phyloP scores from a whole-genome alignment of 2,329 filamentous ascomycete genomes.

The Alternaria conjuncta region DNA sequence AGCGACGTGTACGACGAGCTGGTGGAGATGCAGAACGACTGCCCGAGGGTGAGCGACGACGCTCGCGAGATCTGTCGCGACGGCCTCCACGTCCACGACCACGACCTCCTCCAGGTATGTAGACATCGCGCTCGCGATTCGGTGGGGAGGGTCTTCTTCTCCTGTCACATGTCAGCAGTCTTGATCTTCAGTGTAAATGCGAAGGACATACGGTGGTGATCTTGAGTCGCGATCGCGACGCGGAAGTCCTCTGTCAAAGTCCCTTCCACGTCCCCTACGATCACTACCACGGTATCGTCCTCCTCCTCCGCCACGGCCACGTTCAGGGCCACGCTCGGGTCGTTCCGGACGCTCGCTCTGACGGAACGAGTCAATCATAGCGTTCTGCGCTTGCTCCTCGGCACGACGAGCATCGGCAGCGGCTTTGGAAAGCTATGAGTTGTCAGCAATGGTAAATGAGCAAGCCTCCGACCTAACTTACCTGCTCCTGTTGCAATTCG shows the following conservation, averaged over 20 bases:
- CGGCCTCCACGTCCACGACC: slow-evolving; percentile 45
- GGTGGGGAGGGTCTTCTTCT: slow-evolving; percentile 55
- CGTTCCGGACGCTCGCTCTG: slow-evolving; percentile 64
- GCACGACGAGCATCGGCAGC: slow-evolving; percentile 76
- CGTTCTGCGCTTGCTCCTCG: slow-evolving; percentile 68
- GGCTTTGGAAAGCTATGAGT: slow-evolving; percentile 78
- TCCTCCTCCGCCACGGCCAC: slow-evolving; percentile 54
- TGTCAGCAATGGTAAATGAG: slow-evolving; percentile 23
- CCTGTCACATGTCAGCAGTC: slow-evolving; percentile 42
- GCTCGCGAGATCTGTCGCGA: slow-evolving; percentile 44
- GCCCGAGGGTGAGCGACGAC: slow-evolving; percentile 43
- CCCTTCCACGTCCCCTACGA: slow-evolving; percentile 48
- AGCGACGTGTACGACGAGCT: slow-evolving; percentile 16
- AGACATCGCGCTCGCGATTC: slow-evolving; percentile 62
- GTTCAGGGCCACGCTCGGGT: slow-evolving; percentile 52
- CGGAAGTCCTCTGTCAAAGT: slow-evolving; percentile 56
- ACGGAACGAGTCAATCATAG: slow-evolving; percentile 71
- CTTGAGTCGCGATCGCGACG: slow-evolving; percentile 57
- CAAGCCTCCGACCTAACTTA: slow-evolving; percentile 46
- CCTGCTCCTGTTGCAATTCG: slow-evolving; percentile 94
- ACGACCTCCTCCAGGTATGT: slow-evolving; percentile 58
- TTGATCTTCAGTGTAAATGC: neutral
- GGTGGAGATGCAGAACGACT: slow-evolving; percentile 21
- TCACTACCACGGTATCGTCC: slow-evolving; percentile 55
- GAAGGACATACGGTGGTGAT: slow-evolving; percentile 52